Base-by-base conservation (phyloP, 148 eudicot genomes). In the Dianthus caryophyllus region DNA sequence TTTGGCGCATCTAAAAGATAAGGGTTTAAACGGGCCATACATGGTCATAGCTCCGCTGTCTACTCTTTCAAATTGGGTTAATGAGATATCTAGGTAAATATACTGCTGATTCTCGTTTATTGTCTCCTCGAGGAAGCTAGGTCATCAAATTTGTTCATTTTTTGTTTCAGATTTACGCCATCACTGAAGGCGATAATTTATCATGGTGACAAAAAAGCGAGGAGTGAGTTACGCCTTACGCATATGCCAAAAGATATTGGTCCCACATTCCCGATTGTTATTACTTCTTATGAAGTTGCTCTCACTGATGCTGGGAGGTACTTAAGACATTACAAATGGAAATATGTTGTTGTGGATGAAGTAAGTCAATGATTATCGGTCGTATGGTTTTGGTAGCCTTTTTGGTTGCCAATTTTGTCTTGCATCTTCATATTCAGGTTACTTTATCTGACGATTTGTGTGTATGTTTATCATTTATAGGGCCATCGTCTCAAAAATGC, bases 271-370 rank as follows among this genome's bases (percentile, higher is more conserved):
- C 99, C 99, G 15, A 80, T 95, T 36, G 81, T 95, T 36, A 74
- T 95, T 71, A 95, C 99, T 59, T 95, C 99, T 13, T 90, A 88
- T 75, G 99, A 95, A 75, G 76, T 95, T 79, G 99, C 94, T 63
- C 53, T 90, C 25, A 69, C 26, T 64, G 97, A 95, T 80, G 84
- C 93, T 11, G 83, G 72, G 73, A 85, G 63, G 64, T 67, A 56
- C 71, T 70, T 95, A 72, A 82, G 89, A 74, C 91, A 90, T 74
- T 95, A 90, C 70, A 81, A 78, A 26, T 95, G 97, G 99, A 95
- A 95, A 79, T 95, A 90, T 82, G 50, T 95, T 53, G 89, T 88
- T 74, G 99, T 95, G 47, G 99, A 95, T 78, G 99, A 95, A 96
- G 99, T 90, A 73, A n/a, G n/a, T n/a, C n/a, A n/a, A n/a, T n/a